Conservation (phyloP, 768 basidiomycete species). For the Cyclocybe cylindracea region DNA sequence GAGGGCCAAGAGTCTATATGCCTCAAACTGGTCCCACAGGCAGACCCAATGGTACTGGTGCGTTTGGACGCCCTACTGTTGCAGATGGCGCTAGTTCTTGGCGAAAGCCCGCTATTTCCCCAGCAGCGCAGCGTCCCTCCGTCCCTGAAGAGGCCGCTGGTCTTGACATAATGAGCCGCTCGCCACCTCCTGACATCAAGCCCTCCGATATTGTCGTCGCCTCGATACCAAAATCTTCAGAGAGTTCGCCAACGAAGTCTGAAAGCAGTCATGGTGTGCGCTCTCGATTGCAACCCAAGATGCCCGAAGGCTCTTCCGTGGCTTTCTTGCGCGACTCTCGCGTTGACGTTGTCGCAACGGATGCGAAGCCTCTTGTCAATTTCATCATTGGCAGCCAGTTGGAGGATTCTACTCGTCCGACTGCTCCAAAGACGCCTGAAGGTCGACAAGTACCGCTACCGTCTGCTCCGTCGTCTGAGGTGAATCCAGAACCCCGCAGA, state of each 20-base stretch:
- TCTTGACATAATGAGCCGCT: slow-evolving; percentile 63
- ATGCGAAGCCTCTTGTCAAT: slow-evolving; percentile 54
- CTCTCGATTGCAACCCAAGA: slow-evolving; percentile 61
- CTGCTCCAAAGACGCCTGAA: slow-evolving; percentile 13
- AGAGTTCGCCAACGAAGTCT: slow-evolving; percentile 30
- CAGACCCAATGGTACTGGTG: slow-evolving; percentile 30
- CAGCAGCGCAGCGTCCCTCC: slow-evolving; percentile 17
- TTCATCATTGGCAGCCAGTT: slow-evolving; percentile 84
- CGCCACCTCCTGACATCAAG: slow-evolving; percentile 58
- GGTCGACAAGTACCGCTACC: background rate
- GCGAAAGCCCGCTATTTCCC: slow-evolving; percentile 38
- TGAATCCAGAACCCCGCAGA: background rate
- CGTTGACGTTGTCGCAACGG: slow-evolving; percentile 48
- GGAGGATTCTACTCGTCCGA: slow-evolving; percentile 39
- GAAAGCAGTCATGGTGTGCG: slow-evolving; percentile 35
- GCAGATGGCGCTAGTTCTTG: slow-evolving; percentile 45
- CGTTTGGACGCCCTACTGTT: slow-evolving; percentile 43
- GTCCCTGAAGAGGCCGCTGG: slow-evolving; percentile 14
- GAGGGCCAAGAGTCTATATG: slow-evolving; percentile 32
- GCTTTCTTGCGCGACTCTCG: slow-evolving; percentile 72
- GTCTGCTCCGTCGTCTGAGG: background rate
- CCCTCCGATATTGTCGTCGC: slow-evolving; percentile 29
- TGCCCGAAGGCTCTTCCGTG: slow-evolving; percentile 71
- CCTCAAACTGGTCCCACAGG: slow-evolving; percentile 18
- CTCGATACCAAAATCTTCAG: slow-evolving; percentile 32